phyloP scores from a whole-genome alignment of 2,329 filamentous ascomycete genomes.

The Cladobotryum protrusum region DNA sequence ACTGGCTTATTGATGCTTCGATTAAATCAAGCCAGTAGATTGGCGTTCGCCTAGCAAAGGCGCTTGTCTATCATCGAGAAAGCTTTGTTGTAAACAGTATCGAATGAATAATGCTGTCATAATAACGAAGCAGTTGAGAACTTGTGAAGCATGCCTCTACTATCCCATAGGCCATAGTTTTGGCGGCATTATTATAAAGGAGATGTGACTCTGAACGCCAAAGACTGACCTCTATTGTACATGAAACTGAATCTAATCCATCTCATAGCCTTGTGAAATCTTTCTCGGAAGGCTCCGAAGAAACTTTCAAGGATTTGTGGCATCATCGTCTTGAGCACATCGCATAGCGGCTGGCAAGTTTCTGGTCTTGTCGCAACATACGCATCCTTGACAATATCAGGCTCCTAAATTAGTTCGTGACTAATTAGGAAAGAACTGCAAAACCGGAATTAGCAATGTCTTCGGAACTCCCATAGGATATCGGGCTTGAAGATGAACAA shows the following conservation, averaged over 20 bases:
- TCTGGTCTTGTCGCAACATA: constrained; percentile 6
- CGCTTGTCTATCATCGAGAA: constrained; percentile 1
- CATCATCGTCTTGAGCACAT: constrained; percentile 16
- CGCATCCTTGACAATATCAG: constrained; percentile 10
- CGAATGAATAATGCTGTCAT: not conserved
- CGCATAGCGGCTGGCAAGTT: constrained; percentile 11
- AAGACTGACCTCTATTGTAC: not conserved
- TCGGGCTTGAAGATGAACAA: no score
- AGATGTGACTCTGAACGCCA: no score
- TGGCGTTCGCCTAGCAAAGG: constrained; percentile 8
- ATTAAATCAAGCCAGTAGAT: constrained; percentile 15
- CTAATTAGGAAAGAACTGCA: no score
- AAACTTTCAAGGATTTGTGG: constrained; percentile 11
- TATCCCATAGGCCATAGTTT: constrained; percentile 18
- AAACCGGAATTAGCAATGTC: no score
- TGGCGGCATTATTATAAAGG: constrained; percentile 18
- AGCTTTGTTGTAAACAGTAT: not conserved
- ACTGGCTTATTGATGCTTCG: constrained; percentile 17
- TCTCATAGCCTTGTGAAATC: not conserved
- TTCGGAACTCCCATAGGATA: no score
- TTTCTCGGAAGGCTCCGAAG: not conserved
- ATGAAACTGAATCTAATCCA: not conserved
- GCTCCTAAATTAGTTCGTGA: no score
- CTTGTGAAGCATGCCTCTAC: constrained; percentile 13
- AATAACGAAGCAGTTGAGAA: not conserved